phyloP scores from a whole-genome alignment of 345 rosid species.

The Gossypium raimondii region DNA sequence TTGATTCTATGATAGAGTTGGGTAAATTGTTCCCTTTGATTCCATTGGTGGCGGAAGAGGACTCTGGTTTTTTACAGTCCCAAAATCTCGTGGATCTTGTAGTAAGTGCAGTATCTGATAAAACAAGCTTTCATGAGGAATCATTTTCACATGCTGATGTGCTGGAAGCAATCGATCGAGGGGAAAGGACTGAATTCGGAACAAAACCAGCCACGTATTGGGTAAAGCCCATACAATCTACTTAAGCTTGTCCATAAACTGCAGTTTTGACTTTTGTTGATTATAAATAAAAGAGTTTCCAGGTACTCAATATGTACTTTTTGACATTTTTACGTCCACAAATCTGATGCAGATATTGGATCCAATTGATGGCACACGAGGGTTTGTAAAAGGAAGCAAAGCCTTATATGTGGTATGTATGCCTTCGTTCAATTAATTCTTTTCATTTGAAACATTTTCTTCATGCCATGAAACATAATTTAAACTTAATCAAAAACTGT shows the following conservation, averaged over 20 bases:
- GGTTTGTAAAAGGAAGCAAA: constrained; percentile 69
- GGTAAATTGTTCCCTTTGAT: constrained; percentile 67
- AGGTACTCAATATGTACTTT: constrained; percentile 9
- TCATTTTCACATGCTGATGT: constrained; percentile 55
- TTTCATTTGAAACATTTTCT: constrained; percentile 2
- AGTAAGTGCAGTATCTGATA: constrained; percentile 47
- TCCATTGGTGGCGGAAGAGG: constrained; percentile 95
- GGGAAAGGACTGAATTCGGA: constrained; percentile 60
- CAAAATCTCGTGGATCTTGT: constrained; percentile 67
- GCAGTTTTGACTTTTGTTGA: neutral
- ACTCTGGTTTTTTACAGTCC: constrained; percentile 59
- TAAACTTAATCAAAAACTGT: neutral
- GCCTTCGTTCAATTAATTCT: neutral
- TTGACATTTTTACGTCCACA: neutral
- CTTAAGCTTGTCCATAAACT: neutral
- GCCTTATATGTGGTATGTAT: constrained; percentile 77
- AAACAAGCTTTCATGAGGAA: constrained; percentile 34
- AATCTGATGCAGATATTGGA: constrained; percentile 62
- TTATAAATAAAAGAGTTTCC: neutral
- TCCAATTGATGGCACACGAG: constrained; percentile 87
- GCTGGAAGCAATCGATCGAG: constrained; percentile 82
- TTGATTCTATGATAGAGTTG: constrained; percentile 45
- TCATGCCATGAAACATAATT: neutral
- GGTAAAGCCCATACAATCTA: constrained; percentile 37
- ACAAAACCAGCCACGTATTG: constrained; percentile 74